Evolutionary conservation across 1,139 yeast species (phyloP).

Genomic region (Suhomyces terraborum): DNA sequence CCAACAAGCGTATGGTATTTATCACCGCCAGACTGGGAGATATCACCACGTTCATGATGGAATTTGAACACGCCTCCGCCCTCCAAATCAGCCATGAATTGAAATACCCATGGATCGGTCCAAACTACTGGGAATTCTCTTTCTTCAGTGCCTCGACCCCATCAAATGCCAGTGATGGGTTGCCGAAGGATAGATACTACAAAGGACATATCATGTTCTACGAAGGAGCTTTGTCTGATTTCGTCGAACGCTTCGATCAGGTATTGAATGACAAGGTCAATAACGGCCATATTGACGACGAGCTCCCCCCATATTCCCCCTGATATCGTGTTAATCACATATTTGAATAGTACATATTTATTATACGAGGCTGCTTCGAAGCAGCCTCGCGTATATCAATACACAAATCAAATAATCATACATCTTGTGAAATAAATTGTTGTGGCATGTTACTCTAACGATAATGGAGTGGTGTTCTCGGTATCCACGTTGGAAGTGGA

Average conservation of each 20-base stretch:
- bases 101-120: conserved; percentile 57
- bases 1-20: conserved; percentile 39
- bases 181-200: conserved; percentile 43
- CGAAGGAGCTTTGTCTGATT: conserved; percentile 50
- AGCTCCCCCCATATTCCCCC: not conserved
- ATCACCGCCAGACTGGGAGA: conserved; percentile 43
- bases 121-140: conserved; percentile 50
- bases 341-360: not conserved
- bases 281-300: conserved; percentile 39
- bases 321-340: not conserved
- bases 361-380: conserved; percentile 1
- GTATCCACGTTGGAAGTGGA: conserved; percentile 15
- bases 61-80: conserved; percentile 23
- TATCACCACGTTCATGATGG: conserved; percentile 37
- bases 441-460: conserved; percentile 7
- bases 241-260: conserved; percentile 31
- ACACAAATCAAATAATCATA: conserved; percentile 4
- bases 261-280: conserved; percentile 22
- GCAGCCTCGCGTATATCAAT: not conserved
- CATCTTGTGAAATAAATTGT: conserved; percentile 3
- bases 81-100: conserved; percentile 37
- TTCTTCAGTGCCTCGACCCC: conserved; percentile 37
- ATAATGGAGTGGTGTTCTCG: conserved; percentile 15
- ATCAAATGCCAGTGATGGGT: conserved; percentile 43
- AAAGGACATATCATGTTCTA: conserved; percentile 42